phyloP scores from a whole-genome alignment of 2,329 filamentous ascomycete genomes.

The Diaporthe velutina region DNA sequence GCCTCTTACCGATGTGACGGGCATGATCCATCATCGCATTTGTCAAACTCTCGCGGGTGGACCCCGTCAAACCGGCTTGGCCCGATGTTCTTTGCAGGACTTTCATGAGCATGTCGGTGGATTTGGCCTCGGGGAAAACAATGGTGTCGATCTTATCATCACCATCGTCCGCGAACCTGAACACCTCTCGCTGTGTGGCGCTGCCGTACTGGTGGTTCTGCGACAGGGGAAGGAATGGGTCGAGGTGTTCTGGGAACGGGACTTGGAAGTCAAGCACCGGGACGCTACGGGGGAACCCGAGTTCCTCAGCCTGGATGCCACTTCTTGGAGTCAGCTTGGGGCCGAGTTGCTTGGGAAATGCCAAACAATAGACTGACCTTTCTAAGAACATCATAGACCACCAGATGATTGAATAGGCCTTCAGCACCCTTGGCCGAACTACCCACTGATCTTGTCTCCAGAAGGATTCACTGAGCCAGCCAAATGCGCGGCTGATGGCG shows the following conservation, averaged over 20 bases:
- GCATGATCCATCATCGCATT: slow-evolving; percentile 24
- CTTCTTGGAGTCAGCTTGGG: slow-evolving; percentile 36
- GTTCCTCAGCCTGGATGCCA: slow-evolving; percentile 45
- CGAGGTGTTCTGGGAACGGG: slow-evolving; percentile 45
- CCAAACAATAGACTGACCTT: slow-evolving; percentile 41
- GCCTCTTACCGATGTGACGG: slow-evolving; percentile 23
- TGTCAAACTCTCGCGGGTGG: slow-evolving; percentile 14
- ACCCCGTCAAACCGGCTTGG: not conserved
- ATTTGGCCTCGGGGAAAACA: slow-evolving; percentile 46
- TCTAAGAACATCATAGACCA: slow-evolving; percentile 49
- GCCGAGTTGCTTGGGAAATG: not conserved
- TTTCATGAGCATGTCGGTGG: slow-evolving; percentile 45
- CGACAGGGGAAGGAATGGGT: slow-evolving; percentile 41
- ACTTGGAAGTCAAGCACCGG: slow-evolving; percentile 40
- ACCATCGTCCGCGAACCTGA: slow-evolving; percentile 42
- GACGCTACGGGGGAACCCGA: slow-evolving; percentile 44
- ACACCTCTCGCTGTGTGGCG: slow-evolving; percentile 16
- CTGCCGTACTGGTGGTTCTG: slow-evolving; percentile 37
- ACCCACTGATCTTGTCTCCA: slow-evolving; percentile 44
- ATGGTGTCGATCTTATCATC: slow-evolving; percentile 45
- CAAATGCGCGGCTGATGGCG: slow-evolving; percentile 46
- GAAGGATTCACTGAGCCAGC: slow-evolving; percentile 45
- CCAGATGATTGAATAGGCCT: slow-evolving; percentile 48
- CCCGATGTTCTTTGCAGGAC: slow-evolving; percentile 42
- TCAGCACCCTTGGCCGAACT: slow-evolving; percentile 42